Percentiles rank a stretch among this genome's conserved stretches.
Conservation (phyloP, 345 rosid genomes). For the sweet orange (Citrus sinensis) region DVS_A1.0 CM039164.1:22994501-22995000, state of each 20-base stretch:
- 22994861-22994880: conserved; percentile 36
- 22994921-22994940: conserved; percentile 43
- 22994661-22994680: conserved; percentile 87
- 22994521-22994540: conserved; percentile 79
- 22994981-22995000: conserved; percentile 31
- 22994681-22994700: conserved; percentile 65
- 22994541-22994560: conserved; percentile 76
- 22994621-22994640: conserved; percentile 67
- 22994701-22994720: conserved; percentile 50
- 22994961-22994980: conserved; percentile 62
- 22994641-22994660: conserved; percentile 78
- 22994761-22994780: conserved; percentile 67
- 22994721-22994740: conserved; percentile 37
- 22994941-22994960: conserved; percentile 67
- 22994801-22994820: conserved; percentile 80
- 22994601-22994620: conserved; percentile 95
- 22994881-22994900: conserved; percentile 32
- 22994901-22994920: conserved; percentile 17
- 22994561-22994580: conserved; percentile 71
- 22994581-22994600: conserved; percentile 76
- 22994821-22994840: conserved; percentile 81
- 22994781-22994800: conserved; percentile 98
- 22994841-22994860: conserved; percentile 68
- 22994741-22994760: conserved; percentile 37
- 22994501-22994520: conserved; percentile 94